Evolutionary conservation across 2,329 filamentous ascomycete genomes (phyloP), one percentile per base, ranked within the genome.

Genomic region (Penicillium crustosum): DNA sequence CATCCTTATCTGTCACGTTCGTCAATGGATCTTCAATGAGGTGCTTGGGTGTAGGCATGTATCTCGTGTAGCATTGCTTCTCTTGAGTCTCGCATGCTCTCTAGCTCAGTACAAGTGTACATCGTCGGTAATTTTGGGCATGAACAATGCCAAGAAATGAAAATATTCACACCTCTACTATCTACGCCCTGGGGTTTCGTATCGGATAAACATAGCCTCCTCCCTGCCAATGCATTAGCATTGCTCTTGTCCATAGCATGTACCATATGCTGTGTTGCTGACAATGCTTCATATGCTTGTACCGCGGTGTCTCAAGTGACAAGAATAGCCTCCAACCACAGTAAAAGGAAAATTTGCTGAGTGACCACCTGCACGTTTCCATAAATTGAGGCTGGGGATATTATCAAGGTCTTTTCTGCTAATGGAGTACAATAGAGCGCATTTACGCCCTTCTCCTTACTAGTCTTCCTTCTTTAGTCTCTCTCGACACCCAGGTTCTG

Each of bases 221-320:
- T 25, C 48, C 17, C 2, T 29, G n/a, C 5, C 2, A 23, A 57
- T 42, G 3, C n/a, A 48, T 38, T 23, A 9, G 12, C 8, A n/a
- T 21, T 44, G 10, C n/a, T 39, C 25, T 29, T n/a, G 4, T n/a
- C 33, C 4, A 31, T 39, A 31, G 36, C 17, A 45, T 21, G 15
- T 15, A 35, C 42, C 21, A 43, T 21, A 53, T 29, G 55, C 42
- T 48, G 55, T 53, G 43, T 23, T 13, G 42, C 42, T 53, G 21
- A 19, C 25, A 27, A 39, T 29, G 35, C 42, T 21, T 49, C 33
- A 21, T 39, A 35, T n/a, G 25, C 36, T 42, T 57, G 19, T 29
- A 53, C 55, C 49, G 17, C 35, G 29, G 38, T 59, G 57, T 59
- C 49, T 51, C 49, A 38, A 53, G 9, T 31, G 49, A 27, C 38